Percentiles rank a stretch among this genome's conserved stretches.
These are phyloP conservation scores for Kernera saxatilis DNA, from an alignment of 345 rosid genomes.

Conservation along the genomic window DNA sequence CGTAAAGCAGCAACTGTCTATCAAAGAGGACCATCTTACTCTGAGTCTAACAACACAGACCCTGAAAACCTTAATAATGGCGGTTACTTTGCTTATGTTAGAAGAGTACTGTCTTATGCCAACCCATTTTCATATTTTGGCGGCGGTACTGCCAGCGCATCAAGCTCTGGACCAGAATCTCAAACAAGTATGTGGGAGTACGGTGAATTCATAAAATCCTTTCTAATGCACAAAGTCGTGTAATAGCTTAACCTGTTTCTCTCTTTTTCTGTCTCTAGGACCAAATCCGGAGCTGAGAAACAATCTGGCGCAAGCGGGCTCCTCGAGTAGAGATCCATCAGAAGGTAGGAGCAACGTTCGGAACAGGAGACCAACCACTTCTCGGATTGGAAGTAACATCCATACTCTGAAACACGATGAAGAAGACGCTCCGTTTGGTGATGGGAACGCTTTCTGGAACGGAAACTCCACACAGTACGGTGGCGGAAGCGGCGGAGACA, in stretches of 20 bases:
- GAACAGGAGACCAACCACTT: conserved; percentile 42
- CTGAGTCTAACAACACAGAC: conserved; percentile 30
- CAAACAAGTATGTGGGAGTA: conserved; percentile 42
- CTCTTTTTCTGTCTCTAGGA: conserved; percentile 29
- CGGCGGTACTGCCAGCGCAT: conserved; percentile 35
- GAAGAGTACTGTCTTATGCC: conserved; percentile 51
- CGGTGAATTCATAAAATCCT: conserved; percentile 29
- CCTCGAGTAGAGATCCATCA: conserved; percentile 26
- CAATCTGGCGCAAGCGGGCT: conserved; percentile 30
- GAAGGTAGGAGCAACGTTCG: conserved; percentile 34
- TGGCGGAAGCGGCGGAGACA: conserved; percentile 34
- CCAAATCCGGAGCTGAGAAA: conserved; percentile 40
- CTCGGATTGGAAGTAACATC: conserved; percentile 63
- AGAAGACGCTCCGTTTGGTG: conserved; percentile 51
- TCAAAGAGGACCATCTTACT: conserved; percentile 35
- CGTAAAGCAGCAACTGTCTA: conserved; percentile 36
- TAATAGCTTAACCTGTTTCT: neutral
- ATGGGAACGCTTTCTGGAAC: conserved; percentile 76
- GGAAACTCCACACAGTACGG: conserved; percentile 91
- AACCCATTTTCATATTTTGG: conserved; percentile 82
- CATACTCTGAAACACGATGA: conserved; percentile 71
- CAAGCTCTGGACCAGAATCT: conserved; percentile 44
- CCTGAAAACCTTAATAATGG: conserved; percentile 37
- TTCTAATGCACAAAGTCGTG: neutral
- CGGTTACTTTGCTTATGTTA: conserved; percentile 58